Evolutionary conservation across 768 basidiomycete species (phyloP).

Genomic region (Antrodiella citrinella): DNA sequence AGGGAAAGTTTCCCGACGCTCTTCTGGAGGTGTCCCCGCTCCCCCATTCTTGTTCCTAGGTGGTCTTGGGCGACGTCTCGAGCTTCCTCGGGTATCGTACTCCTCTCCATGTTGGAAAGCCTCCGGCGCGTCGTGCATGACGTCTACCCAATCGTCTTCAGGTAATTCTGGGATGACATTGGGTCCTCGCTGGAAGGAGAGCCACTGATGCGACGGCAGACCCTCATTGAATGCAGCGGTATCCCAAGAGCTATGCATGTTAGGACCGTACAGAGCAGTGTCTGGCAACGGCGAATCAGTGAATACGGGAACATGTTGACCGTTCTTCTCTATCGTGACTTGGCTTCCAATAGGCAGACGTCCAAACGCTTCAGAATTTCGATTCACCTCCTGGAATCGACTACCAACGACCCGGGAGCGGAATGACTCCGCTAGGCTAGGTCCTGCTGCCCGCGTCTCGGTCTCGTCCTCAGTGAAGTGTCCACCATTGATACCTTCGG

Average conservation of each 20-base stretch:
- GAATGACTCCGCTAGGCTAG: conserved; percentile 51
- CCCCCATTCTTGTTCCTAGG: conserved; percentile 13
- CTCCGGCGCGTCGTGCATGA: conserved; percentile 38
- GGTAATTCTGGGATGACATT: conserved; percentile 13
- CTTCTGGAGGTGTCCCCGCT: conserved; percentile 17
- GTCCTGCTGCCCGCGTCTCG: conserved; percentile 15
- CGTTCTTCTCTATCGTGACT: conserved; percentile 43
- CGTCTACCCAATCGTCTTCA: conserved; percentile 58
- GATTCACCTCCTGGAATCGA: conserved; percentile 65
- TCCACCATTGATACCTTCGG: conserved; percentile 54
- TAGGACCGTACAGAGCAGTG: conserved; percentile 46
- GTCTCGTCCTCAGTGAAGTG: conserved; percentile 41
- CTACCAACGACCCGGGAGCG: conserved; percentile 57
- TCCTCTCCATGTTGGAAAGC: conserved; percentile 22
- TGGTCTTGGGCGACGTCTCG: conserved; percentile 15
- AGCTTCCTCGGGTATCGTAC: conserved; percentile 16
- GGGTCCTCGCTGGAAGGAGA: conserved; percentile 13
- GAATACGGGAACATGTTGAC: conserved; percentile 31
- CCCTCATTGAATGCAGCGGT: conserved; percentile 19
- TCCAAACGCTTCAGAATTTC: conserved; percentile 48
- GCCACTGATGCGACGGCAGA: conserved; percentile 22
- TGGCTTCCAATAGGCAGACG: conserved; percentile 56
- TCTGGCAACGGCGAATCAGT: conserved; percentile 38
- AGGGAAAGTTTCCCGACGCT: conserved; percentile 58
- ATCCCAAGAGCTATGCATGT: conserved; percentile 25